These are phyloP conservation scores for Cordyceps farinosa DNA, from an alignment of 2,329 filamentous ascomycete genomes.

Conservation along the genomic window DNA sequence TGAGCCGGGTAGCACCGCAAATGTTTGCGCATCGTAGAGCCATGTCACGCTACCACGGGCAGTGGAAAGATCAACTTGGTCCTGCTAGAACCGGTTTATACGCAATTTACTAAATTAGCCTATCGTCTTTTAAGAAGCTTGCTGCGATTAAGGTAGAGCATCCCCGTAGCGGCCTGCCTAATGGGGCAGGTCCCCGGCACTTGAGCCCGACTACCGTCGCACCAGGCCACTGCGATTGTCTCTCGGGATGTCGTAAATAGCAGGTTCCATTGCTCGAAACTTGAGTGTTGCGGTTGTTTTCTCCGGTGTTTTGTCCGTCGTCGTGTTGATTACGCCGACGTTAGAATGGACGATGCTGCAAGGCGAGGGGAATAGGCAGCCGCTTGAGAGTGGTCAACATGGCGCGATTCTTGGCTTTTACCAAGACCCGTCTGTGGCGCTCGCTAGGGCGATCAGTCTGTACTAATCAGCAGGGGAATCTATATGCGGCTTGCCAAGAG, in stretches of 20 bases:
- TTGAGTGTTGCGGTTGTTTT: neutral
- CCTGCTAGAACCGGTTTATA: neutral
- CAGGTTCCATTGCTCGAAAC: neutral
- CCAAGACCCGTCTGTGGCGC: neutral
- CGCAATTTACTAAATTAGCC: neutral
- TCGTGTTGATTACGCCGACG: neutral
- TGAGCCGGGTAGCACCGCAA: neutral
- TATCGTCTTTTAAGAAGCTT: slow-evolving; percentile 5
- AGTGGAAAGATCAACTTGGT: neutral
- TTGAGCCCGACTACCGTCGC: neutral
- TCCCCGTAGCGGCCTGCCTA: slow-evolving; percentile 5
- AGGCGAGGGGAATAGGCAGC: neutral
- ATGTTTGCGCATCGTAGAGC: neutral
- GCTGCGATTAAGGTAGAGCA: neutral
- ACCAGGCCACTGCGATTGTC: neutral
- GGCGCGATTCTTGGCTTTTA: no score
- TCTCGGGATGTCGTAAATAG: neutral
- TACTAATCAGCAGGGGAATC: no score
- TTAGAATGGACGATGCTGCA: no score
- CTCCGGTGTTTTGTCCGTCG: neutral
- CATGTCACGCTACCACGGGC: neutral
- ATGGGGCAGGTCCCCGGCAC: slow-evolving; percentile 15
- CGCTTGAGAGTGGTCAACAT: neutral
- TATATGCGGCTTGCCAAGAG: no score
- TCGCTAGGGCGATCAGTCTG: neutral